Evolutionary conservation across 2,329 filamentous ascomycete species (phyloP), one percentile per base, ranked within the genome.

Genomic region (Dendryphion nanum): DNA sequence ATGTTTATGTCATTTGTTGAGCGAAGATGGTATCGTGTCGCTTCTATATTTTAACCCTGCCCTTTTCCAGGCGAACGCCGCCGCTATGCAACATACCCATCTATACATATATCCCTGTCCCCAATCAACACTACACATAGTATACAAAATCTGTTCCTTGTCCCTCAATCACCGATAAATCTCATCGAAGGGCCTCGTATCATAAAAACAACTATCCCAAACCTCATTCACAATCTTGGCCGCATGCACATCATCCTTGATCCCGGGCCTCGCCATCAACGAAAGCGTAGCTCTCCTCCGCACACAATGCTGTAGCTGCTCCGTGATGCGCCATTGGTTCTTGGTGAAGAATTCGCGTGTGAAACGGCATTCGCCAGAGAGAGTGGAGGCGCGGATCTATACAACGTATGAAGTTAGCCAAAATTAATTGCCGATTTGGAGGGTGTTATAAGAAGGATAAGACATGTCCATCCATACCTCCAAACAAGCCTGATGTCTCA

Each of bases 141-240:
- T n/a, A n/a, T n/a, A n/a, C n/a, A 3, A 2, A 3, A 26, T 26
- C 23, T 26, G 10, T 3, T 3, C 23, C 23, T 2, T 13, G 16
- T 4, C 6, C 4, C 3, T 3, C 10, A 2, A 13, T 47, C 38
- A 91, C 64, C 88, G 83, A 66, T 95, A 98, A 37, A 98, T 89
- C 64, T 97, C 91, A 65, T 97, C 89, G 68, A 98, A 98, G 2
- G 93, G 93, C 58, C 93, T 76, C 4, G 91, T 97, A 68, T 98
- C 93, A 35, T 80, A 74, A 64, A 95, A 98, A 67, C 93, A 98
- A 55, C 89, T 96, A 52, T 95, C 90, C 89, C 91, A 98, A n/a
- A 98, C 93, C 67, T 95, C 85, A 67, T 97, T 93, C 41, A 98
- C 89, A 18, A 94, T 83, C 69, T 86, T 88, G 35, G 81, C 79